Evolutionary conservation across 2,329 filamentous ascomycete species (phyloP), one percentile per base, ranked within the genome.

Genomic region (Camillea tinctor): DNA sequence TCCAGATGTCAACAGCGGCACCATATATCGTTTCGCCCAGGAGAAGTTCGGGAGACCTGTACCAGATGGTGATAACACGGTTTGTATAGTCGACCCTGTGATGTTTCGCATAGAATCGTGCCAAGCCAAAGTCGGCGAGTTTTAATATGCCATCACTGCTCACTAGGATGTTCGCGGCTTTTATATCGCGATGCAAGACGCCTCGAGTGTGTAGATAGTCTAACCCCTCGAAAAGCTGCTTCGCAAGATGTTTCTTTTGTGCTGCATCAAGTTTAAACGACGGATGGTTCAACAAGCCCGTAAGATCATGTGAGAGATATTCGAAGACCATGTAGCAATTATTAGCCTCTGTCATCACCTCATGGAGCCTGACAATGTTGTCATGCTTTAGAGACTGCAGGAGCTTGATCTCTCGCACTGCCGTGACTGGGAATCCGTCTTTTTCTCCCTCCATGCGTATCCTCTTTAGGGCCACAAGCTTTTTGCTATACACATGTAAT

Each of bases 251-350:
- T 76, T 99, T 99, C 77, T 93, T 96, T 74, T 98, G 93, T 0
- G 89, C 87, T 3, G 87, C 79, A 44, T 95, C 90, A 15, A 99
- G 84, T 61, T 88, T 89, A 77, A 97, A 99, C 0, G 89, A 90
- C 0, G 95, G 95, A 71, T 99, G 95, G 70, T 98, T 98, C 62
- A 99, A 85, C 30, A 99, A 81, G 15, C 95, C 95, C 2, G 95
- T 99, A 62, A 99, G 80, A 74, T 99, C 95, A 74, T 99, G 95
- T 1, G 95, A 94, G 30, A 98, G 83, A 72, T 99, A 99, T 74
- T 99, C 95, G 66, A 99, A 99, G 2, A 99, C 95, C 95, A 99
- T 99, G 77, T 96, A 99, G 75, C 95, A 99, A 76, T 98, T 93
- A 68, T 98, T 98, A 72, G 90, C 91, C 77, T 99, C 95, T 1